Base-by-base conservation (phyloP, 805 yeast genomes). In the Saccharomycopsis synnaedendra region DNA sequence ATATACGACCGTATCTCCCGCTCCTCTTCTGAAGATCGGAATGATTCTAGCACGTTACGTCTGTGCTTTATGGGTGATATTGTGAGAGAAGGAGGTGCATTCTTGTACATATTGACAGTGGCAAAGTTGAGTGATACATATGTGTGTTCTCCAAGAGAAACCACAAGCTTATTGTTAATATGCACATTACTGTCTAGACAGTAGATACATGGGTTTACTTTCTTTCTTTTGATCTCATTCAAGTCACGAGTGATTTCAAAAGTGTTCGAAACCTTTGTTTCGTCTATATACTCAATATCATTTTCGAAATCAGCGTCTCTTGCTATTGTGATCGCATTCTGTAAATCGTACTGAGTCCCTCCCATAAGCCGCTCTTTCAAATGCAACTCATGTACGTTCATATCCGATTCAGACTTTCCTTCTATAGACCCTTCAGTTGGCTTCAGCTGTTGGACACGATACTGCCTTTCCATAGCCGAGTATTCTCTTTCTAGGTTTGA, bases 211-310 rank as follows among this genome's bases (percentile, higher is more conserved):
- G 3, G 9, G 30, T n/a, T 33, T 5, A 5, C 31, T 28, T 41
- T 31, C 30, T 29, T n/a, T n/a, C 36, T n/a, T 5, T 34, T 27
- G 7, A 39, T 4, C 10, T 39, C 38, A 2, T 44, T 19, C 11
- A 44, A 6, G 9, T 44, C 29, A 29, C 19, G 39, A 32, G 55
- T 55, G 10, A 64, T 53, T 27, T 61, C 60, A 41, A 57, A 60
- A 44, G 57, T 60, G 33, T 53, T 55, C 39, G 64, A 60, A 58
- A 5, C 61, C 63, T 11, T 56, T 54, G 64, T 62, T 5, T 71
- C 75, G 45, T 70, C 73, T 43, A 69, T 67, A 39, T 66, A 64
- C 39, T 73, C 77, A 39, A 67, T 47, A 45, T 70, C 74, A n/a
- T 61, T 57, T 11, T 60, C 58, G 54, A 59, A 73, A 11, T 56